Base-by-base conservation (phyloP, 257 asterid species). In the Nicotiana tabacum region DNA sequence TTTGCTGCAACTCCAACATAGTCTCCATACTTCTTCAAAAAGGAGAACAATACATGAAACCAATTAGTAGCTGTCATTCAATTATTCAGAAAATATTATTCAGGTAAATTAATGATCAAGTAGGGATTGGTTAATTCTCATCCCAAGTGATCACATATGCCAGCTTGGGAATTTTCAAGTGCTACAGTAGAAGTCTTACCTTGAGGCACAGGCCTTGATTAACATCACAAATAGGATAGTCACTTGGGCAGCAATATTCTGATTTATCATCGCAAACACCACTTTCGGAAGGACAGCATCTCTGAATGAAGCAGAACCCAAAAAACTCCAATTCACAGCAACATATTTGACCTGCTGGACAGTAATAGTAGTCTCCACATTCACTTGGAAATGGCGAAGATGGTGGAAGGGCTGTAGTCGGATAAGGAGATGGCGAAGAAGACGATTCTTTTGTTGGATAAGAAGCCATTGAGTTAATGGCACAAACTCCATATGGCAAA, bases 381-480 rank as follows among this genome's bases (percentile, higher is more conserved):
- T 55, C 53, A 51, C 46, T 77, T 30, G 86, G 64, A 3, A 87
- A 48, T 0, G 82, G 43, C 0, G 85, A 39, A 3, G 87, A 76
- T 0, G 85, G 67, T 0, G 84, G 82, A 57, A 56, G 21, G 5
- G 82, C 10, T 5, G 80, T 82, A 18, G 61, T 29, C 0, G 85
- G 81, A 2, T 32, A 55, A 3, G 83, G 80, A 39, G 85, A 11
- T 3, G 81, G 82, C 2, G 70, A 35, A 39, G 83, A 39, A 27
- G 33, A 51, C 17, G 33, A 66, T n/a, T 77, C 66, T 81, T 76
- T 86, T 1, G 80, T 83, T 43, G 88, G 88, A 77, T 86, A 83
- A 37, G 86, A 86, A 62, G 86, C 86, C 84, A 80, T 84, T 33
- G 90, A 69, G 64, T 87, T 83, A 58, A 87, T 87, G 53, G 78